These are phyloP conservation scores for Paraurostyla sp. DNA, from an alignment of 73 alveolate species.

Conservation along the genomic window DNA sequence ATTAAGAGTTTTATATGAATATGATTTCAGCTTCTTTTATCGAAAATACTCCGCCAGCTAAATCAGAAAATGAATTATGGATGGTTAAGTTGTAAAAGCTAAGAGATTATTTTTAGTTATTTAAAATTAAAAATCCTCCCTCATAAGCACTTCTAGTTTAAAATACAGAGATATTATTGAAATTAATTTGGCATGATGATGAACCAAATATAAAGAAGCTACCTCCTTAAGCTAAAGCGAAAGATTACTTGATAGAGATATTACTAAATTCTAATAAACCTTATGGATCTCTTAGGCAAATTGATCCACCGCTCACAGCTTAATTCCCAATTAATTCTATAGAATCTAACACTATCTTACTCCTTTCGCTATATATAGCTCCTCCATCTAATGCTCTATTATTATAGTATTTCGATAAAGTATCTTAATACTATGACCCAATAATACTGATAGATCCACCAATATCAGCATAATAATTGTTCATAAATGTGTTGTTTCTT, in stretches of 20 bases:
- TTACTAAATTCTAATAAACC: background rate
- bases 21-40: background rate
- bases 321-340: background rate
- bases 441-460: background rate
- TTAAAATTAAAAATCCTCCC: background rate
- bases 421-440: background rate
- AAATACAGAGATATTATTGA: background rate
- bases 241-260: background rate
- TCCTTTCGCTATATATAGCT: background rate
- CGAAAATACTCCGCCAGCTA: background rate
- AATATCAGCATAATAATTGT: background rate
- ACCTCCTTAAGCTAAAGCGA: background rate
- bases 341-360: background rate
- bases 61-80: background rate
- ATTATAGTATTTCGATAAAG: background rate
- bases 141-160: background rate
- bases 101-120: background rate
- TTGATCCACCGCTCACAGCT: background rate
- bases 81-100: background rate
- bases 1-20: background rate
- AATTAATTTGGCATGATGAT: background rate
- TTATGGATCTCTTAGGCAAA: background rate
- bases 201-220: background rate
- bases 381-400: background rate
- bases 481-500: background rate